phyloP scores from a whole-genome alignment of 2,329 filamentous ascomycete genomes.

The Botrytis fabae region DNA sequence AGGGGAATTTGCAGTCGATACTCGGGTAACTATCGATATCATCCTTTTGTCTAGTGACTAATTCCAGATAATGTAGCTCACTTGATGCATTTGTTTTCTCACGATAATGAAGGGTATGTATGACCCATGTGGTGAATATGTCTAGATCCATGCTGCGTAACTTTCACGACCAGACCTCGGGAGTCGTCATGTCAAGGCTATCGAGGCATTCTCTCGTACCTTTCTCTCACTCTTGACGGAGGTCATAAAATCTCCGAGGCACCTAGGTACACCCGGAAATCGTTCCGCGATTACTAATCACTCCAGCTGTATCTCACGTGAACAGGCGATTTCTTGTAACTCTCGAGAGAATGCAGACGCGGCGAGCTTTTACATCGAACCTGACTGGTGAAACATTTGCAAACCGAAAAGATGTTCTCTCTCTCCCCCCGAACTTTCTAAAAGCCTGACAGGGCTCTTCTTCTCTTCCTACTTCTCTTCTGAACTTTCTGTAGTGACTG shows the following conservation, averaged over 20 bases:
- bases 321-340: neutral
- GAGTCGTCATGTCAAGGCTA: neutral
- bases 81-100: neutral
- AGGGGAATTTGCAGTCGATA: neutral
- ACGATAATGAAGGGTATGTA: neutral
- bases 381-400: neutral
- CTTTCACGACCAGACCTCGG: neutral
- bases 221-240: neutral
- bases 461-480: neutral
- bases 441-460: neutral
- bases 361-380: neutral
- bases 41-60: neutral
- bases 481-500: neutral
- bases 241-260: neutral
- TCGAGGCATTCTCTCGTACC: neutral
- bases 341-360: neutral
- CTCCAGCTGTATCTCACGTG: neutral
- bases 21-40: neutral
- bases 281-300: constrained; percentile 4
- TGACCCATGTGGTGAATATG: neutral
- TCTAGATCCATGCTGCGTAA: neutral
- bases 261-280: neutral
- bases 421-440: neutral
- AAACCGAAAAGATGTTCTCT: neutral
- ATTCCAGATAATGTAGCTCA: neutral